Evolutionary conservation across 148 eudicot genomes (phyloP).

Genomic region (Salicornia ramosissima): DNA sequence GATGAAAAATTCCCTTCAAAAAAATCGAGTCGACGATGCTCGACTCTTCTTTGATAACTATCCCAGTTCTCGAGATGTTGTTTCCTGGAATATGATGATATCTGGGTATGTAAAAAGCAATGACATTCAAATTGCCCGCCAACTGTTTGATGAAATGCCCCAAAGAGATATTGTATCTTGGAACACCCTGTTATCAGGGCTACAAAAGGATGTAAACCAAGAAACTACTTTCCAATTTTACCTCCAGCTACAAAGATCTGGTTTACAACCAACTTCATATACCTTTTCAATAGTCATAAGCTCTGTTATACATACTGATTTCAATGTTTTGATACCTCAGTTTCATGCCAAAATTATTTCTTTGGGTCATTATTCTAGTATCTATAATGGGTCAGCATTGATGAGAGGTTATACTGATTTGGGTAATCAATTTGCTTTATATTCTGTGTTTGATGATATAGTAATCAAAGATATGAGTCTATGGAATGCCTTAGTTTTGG

Average conservation of each 20-base stretch:
- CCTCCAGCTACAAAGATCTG: constrained; percentile 32
- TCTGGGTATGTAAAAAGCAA: constrained; percentile 34
- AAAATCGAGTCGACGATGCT: constrained; percentile 34
- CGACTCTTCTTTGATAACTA: constrained; percentile 46
- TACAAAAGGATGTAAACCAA: constrained; percentile 28
- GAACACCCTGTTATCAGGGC: constrained; percentile 61
- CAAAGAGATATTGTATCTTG: constrained; percentile 64
- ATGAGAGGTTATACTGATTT: constrained; percentile 51
- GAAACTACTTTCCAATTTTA: constrained; percentile 26
- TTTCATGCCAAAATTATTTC: constrained; percentile 44
- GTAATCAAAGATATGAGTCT: constrained; percentile 34
- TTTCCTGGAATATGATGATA: constrained; percentile 63
- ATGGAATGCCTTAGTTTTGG: constrained; percentile 64
- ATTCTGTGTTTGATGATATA: constrained; percentile 51
- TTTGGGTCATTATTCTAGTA: constrained; percentile 33
- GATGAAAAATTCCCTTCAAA: constrained; percentile 35
- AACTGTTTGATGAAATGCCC: constrained; percentile 74
- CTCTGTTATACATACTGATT: constrained; percentile 31
- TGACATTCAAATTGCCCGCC: constrained; percentile 36
- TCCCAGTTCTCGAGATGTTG: constrained; percentile 33
- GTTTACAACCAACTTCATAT: constrained; percentile 43
- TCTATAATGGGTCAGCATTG: constrained; percentile 60
- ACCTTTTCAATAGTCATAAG: constrained; percentile 54
- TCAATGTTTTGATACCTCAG: constrained; percentile 52
- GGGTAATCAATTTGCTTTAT: constrained; percentile 28